Percentiles rank a stretch among this genome's conserved stretches.
Conservation (phyloP, 208 protist genomes). For the Novymonas esmeraldas region DNA sequence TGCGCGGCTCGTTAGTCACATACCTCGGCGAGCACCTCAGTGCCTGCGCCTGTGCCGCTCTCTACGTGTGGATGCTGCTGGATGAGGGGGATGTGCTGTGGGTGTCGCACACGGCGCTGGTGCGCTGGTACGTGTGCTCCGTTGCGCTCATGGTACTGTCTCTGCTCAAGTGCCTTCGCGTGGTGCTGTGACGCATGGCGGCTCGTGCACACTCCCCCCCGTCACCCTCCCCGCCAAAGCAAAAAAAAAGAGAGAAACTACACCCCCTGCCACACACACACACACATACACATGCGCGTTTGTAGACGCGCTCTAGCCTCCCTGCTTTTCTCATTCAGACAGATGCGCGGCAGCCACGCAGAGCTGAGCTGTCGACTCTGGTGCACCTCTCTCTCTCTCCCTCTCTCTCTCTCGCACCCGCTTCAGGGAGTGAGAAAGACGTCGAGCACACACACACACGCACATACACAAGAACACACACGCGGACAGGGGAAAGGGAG, state of each 20-base stretch:
- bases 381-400: background rate
- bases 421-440: too few species aligned
- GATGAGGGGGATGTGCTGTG: constrained; percentile 52
- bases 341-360: background rate
- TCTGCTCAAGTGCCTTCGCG: constrained; percentile 24
- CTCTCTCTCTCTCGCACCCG: background rate
- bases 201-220: too few species aligned
- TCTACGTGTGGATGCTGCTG: constrained; percentile 60
- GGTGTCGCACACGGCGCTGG: constrained; percentile 47
- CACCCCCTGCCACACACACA: background rate
- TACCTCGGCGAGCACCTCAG: constrained; percentile 38
- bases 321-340: background rate
- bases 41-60: constrained; percentile 34
- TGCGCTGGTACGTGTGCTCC: constrained; percentile 63
- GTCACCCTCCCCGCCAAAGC: too few species aligned
- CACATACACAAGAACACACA: too few species aligned
- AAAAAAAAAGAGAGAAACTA: background rate
- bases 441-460: too few species aligned
- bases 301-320: background rate
- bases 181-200: background rate
- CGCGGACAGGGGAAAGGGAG: too few species aligned
- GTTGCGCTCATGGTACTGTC: constrained; percentile 29
- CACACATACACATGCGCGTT: background rate
- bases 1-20: background rate
- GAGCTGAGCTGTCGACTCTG: background rate